Conservation (phyloP, 129 eudicot species). For the Flaveria ramosissima region DNA sequence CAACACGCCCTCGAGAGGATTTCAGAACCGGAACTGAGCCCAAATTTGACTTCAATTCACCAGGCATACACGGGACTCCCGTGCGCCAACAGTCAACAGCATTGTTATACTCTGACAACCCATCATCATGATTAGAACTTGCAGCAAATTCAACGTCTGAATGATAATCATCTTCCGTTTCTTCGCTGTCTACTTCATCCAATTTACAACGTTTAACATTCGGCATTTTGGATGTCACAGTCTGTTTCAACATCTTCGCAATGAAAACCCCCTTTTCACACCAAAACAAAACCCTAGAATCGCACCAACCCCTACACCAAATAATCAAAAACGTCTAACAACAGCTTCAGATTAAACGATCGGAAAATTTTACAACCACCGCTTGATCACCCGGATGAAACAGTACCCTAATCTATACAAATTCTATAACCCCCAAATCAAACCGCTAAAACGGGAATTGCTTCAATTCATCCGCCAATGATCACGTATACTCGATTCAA, state of each 20-base stretch:
- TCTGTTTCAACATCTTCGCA: slow-evolving; percentile 41
- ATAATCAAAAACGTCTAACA: not conserved
- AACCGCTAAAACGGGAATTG: slow-evolving; percentile 1
- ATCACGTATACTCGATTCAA: slow-evolving; percentile 9
- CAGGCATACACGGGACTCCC: slow-evolving; percentile 28
- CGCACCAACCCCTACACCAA: slow-evolving; percentile 1
- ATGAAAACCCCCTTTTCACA: not conserved
- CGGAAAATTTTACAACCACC: not conserved
- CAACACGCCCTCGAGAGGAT: slow-evolving; percentile 53
- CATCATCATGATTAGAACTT: not conserved
- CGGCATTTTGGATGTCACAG: slow-evolving; percentile 49
- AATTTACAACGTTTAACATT: slow-evolving; percentile 47
- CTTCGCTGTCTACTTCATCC: slow-evolving; percentile 32
- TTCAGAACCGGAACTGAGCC: slow-evolving; percentile 33
- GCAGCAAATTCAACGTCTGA: slow-evolving; percentile 20
- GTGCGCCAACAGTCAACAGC: slow-evolving; percentile 32
- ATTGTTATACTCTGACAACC: slow-evolving; percentile 9
- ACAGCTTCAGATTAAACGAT: not conserved
- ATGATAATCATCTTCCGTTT: slow-evolving; percentile 32
- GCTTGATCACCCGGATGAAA: not conserved
- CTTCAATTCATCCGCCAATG: not conserved
- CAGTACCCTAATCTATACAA: not conserved
- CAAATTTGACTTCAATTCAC: slow-evolving; percentile 29
- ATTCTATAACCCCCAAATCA: slow-evolving; percentile 2
- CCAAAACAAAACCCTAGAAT: slow-evolving; percentile 43